Percentiles rank a stretch among this genome's conserved stretches.
Evolutionary conservation across 192 early-diverging fungal species (phyloP).

Genomic region (Helicostylum pulchrum): DNA sequence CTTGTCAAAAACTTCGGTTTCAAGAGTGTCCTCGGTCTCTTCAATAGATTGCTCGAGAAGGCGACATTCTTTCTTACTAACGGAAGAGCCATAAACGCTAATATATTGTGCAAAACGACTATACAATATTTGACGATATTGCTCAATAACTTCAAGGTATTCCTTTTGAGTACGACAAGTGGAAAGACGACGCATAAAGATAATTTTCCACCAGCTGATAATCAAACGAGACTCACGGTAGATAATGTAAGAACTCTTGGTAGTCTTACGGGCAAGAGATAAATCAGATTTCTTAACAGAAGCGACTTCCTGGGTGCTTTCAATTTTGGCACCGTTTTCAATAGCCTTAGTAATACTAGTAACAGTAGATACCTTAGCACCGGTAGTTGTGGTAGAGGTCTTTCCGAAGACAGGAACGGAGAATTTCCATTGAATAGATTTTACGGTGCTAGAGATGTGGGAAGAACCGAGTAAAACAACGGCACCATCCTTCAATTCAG

Average conservation of each 20-base stretch:
- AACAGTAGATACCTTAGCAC: background rate
- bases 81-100: background rate
- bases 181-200: constrained; percentile 10
- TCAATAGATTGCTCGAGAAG: background rate
- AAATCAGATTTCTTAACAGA: background rate
- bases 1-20: background rate
- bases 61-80: background rate
- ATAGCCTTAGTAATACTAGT: constrained; percentile 5
- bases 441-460: background rate
- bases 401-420: constrained; percentile 25
- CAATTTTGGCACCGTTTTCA: constrained; percentile 13
- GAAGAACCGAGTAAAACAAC: background rate
- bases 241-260: background rate
- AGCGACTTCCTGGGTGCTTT: constrained; percentile 1
- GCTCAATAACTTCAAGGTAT: constrained; percentile 14
- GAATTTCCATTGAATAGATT: constrained; percentile 19
- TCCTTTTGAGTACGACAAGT: constrained; percentile 13
- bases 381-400: background rate
- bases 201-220: constrained; percentile 13
- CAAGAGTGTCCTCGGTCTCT: background rate
- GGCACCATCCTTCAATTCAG: background rate
- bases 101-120: constrained; percentile 6
- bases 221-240: constrained; percentile 6
- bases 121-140: constrained; percentile 11
- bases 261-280: background rate